Percentiles rank a stretch among this genome's conserved stretches.
Conservation (phyloP, 805 yeast genomes). For the Kluyveromyces siamensis region DNA sequence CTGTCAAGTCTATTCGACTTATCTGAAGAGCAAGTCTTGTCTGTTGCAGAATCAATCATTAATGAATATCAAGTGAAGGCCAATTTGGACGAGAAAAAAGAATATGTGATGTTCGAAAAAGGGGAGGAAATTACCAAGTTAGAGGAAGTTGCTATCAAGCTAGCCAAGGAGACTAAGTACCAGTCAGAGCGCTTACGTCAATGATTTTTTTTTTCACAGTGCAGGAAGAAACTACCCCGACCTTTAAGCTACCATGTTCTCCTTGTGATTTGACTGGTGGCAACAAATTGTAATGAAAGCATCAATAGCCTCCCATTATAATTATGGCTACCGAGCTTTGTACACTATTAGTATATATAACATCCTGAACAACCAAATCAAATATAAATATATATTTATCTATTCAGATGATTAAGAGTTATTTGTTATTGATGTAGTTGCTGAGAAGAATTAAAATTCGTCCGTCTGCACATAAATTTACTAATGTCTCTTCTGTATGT, state of each 20-base stretch:
- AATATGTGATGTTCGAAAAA: conserved; percentile 56
- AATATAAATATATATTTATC: too few relatives aligned
- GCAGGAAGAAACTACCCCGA: not conserved
- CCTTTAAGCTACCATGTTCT: not conserved
- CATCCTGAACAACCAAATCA: not conserved
- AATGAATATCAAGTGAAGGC: conserved; percentile 72
- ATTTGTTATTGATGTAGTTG: not conserved
- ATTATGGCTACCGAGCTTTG: not conserved
- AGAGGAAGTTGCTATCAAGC: conserved; percentile 77
- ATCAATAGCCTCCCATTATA: not conserved
- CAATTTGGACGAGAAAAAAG: conserved; percentile 51
- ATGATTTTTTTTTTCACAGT: not conserved
- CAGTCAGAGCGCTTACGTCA: conserved; percentile 24
- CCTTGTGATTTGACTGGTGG: not conserved
- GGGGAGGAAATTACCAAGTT: conserved; percentile 75
- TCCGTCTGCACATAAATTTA: too few relatives aligned
- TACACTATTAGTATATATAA: too few relatives aligned
- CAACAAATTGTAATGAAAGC: not conserved
- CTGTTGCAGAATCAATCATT: conserved; percentile 67
- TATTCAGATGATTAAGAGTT: not conserved
- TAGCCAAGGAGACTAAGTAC: conserved; percentile 37
- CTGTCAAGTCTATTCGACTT: conserved; percentile 63
- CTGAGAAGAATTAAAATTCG: too few relatives aligned
- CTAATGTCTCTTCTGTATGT: too few relatives aligned
- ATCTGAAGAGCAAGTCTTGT: conserved; percentile 43